Evolutionary conservation across 2,329 filamentous ascomycete genomes (phyloP).

Genomic region (Colletotrichum plurivorum): DNA sequence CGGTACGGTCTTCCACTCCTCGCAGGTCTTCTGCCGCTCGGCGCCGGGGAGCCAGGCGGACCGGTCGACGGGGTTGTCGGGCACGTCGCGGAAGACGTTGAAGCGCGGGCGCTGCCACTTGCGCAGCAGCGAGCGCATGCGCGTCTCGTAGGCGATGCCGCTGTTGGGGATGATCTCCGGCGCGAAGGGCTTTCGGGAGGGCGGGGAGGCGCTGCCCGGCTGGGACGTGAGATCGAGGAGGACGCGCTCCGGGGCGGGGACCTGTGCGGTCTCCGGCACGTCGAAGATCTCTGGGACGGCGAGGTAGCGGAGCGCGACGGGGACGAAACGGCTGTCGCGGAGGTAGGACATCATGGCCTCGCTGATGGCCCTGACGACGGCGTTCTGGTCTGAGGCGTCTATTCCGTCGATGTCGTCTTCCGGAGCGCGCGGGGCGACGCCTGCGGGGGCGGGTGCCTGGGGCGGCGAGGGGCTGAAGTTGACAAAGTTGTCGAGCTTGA

Average conservation of each 20-base stretch:
- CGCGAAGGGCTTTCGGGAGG: conserved; percentile 6
- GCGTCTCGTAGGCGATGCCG: conserved; percentile 4
- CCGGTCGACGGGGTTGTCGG: conserved; percentile 17
- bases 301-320: conserved; percentile 28
- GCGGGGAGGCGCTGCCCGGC: background rate
- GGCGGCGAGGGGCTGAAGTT: background rate
- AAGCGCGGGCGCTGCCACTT: conserved; percentile 32
- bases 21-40: conserved; percentile 7
- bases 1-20: conserved; percentile 12
- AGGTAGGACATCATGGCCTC: conserved; percentile 8
- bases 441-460: too few species aligned
- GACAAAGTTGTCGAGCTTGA: background rate
- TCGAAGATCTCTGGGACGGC: conserved; percentile 11
- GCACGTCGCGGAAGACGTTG: conserved; percentile 39
- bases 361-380: conserved; percentile 10
- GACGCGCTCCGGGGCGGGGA: conserved; percentile 2
- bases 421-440: too few species aligned
- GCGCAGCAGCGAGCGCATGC: conserved; percentile 18
- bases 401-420: too few species aligned
- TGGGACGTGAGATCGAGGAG: conserved; percentile 23
- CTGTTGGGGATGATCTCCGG: background rate
- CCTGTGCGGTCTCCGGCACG: conserved; percentile 8
- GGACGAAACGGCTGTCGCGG: conserved; percentile 30
- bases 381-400: conserved; percentile 7
- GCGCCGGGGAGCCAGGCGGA: background rate